Percentiles rank a stretch among this genome's conserved stretches.
Evolutionary conservation across 108 stramenopile species (phyloP).

Genomic region (Skeletonema grethae): DNA sequence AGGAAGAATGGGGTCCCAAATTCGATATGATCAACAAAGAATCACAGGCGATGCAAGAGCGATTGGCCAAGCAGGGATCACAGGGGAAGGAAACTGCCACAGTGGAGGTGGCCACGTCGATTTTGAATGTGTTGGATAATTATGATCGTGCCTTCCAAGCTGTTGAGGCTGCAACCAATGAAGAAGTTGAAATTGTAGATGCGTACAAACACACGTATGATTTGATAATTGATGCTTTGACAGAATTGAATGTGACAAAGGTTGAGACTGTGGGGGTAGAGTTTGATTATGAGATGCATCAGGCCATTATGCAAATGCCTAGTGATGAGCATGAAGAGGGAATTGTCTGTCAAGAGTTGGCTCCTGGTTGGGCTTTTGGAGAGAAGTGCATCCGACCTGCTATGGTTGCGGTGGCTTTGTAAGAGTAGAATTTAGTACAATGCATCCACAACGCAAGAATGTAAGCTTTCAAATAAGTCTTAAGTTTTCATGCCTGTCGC

Average conservation of each 20-base stretch:
- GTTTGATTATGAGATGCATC: conserved; percentile 87
- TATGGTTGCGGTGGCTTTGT: conserved; percentile 84
- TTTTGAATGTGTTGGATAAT: conserved; percentile 77
- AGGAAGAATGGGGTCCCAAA: conserved; percentile 85
- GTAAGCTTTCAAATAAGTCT: background rate
- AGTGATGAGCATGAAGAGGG: conserved; percentile 84
- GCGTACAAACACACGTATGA: conserved; percentile 74
- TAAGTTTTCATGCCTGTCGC: background rate
- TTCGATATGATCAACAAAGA: conserved; percentile 63
- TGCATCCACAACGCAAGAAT: background rate
- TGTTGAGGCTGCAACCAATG: conserved; percentile 62
- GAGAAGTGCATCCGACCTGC: conserved; percentile 84
- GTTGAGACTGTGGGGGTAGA: conserved; percentile 83
- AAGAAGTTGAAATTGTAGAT: conserved; percentile 64
- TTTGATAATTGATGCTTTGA: conserved; percentile 62
- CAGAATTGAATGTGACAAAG: conserved; percentile 75
- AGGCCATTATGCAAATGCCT: conserved; percentile 87
- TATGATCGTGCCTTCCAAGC: conserved; percentile 83
- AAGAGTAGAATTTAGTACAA: conserved; percentile 9
- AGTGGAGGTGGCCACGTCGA: conserved; percentile 57
- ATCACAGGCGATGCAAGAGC: conserved; percentile 57
- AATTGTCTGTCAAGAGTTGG: conserved; percentile 87
- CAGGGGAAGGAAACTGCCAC: conserved; percentile 60
- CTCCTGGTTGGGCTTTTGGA: conserved; percentile 75
- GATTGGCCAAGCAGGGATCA: conserved; percentile 63